These are phyloP conservation scores for Arachis monticola DNA, from an alignment of 331 rosid species.

Conservation along the genomic window DNA sequence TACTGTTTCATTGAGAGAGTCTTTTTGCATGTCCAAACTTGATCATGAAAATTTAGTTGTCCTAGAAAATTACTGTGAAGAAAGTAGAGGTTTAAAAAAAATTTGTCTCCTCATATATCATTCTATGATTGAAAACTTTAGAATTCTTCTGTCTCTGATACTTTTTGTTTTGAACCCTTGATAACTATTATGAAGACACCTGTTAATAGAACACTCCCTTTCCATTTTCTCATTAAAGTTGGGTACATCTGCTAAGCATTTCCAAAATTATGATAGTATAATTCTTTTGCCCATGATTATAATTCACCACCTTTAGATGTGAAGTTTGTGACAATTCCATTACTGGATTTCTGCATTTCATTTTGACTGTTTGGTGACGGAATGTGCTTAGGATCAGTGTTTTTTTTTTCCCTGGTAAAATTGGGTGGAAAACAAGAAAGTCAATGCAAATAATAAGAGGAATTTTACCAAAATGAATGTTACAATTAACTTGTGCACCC, in stretches of 20 bases:
- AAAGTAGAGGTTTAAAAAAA: neutral
- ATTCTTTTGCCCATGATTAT: neutral
- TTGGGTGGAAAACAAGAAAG: slow-evolving; percentile 2
- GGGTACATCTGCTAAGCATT: neutral
- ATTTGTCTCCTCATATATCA: neutral
- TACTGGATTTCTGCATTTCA: neutral
- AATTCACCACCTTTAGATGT: neutral
- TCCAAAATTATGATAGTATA: slow-evolving; percentile 26
- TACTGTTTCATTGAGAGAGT: slow-evolving; percentile 28
- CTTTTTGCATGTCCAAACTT: slow-evolving; percentile 14
- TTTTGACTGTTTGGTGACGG: slow-evolving; percentile 12
- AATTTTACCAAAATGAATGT: neutral
- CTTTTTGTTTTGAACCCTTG: neutral
- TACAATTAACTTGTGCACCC: neutral
- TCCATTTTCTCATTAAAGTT: neutral
- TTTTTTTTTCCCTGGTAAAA: slow-evolving; percentile 19
- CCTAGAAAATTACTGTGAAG: neutral
- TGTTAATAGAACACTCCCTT: neutral
- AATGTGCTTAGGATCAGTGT: neutral
- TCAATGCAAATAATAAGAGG: neutral
- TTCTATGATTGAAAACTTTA: neutral
- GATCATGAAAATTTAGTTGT: neutral
- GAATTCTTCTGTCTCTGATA: neutral
- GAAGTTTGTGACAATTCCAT: slow-evolving; percentile 4
- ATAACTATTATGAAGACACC: neutral